Base-by-base conservation (phyloP, 306 rosid species). In the Canavalia ensiformis region DNA sequence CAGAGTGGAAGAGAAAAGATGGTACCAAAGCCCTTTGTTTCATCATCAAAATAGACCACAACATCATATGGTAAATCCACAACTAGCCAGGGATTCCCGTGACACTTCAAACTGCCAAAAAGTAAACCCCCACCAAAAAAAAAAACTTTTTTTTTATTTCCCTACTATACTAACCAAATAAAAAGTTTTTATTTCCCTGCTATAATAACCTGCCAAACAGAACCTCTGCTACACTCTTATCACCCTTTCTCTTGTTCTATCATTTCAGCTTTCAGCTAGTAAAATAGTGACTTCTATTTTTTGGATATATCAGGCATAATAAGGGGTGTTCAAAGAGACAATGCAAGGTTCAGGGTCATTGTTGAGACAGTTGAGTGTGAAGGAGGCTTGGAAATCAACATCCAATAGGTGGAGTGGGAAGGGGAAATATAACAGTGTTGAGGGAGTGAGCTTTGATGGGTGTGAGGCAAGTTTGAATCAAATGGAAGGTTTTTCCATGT, bases 301-400 rank as follows among this genome's bases (percentile, higher is more conserved):
- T 74, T 74, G 45, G 49, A n/a, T 73, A 56, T 49, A 52, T 79
- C 80, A 70, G 77, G 83, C 55, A 47, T 9, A 31, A 73, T 9
- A 31, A 73, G 62, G 77, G 80, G 77, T 34, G 68, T 42, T 41
- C 3, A 57, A 31, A 31, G 69, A 69, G 28, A 42, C 70, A 77
- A 93, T 93, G 97, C 82, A 80, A 12, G 82, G 87, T 34, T 70
- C 88, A n/a, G 89, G 80, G 10, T 85, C 92, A 73, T 87, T 88
- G 74, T 67, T 87, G 69, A 87, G 88, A 87, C 94, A 91, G 81
- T 41, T 87, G 13, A 88, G 97, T 78, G 85, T 57, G 62, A 88
- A 87, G 79, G 92, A 87, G 76, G 92, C 84, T 37, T 86, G 94
- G 85, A 88, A 82, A 84, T 87, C 91, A 78, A 88, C 89, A 18